Base-by-base conservation (phyloP, 345 rosid genomes). In the Murraya koenigii region DNA sequence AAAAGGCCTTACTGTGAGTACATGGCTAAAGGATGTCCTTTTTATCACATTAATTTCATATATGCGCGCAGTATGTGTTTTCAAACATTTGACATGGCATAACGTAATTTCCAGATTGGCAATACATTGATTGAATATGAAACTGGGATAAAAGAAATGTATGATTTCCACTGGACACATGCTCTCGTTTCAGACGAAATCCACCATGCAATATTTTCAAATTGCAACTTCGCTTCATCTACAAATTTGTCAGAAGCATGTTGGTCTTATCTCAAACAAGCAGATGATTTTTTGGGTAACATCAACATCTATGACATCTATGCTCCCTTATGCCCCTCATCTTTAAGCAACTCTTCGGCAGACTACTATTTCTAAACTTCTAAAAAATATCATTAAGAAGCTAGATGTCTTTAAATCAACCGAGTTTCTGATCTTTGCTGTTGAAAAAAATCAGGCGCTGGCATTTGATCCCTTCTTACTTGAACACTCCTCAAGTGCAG, bases 91-190 rank as follows among this genome's bases (percentile, higher is more conserved):
- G 49, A 38, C n/a, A 22, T 8, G 70, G 38, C 3, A 35, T 20
- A 3, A 25, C 23, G 30, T n/a, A 32, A 26, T 68, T 33, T 39
- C 35, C 72, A 68, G 72, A 25, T 44, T 7, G 72, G 72, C 7
- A 68, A 68, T 68, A 35, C 72, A 23, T 68, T 35, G 72, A 68
- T 68, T 44, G 71, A 68, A 33, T 22, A 6, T 13, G 71, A 68
- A 44, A 68, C 71, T 41, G 71, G 71, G 30, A 41, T 14, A 33
- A 41, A 68, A 7, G 56, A 58, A 68, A 68, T 25, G 35, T 44
- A 22, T 25, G 56, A 68, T 6, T 39, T 23, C 41, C 41, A 39
- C 32, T 68, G 71, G 71, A 68, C 55, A 68, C 71, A 68, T 39
- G 55, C 55, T 68, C 55, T 68, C 56, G 41, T 68, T 39, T 68